phyloP scores from a whole-genome alignment of 73 alveolate species.

The Tetrahymena borealis region DNA sequence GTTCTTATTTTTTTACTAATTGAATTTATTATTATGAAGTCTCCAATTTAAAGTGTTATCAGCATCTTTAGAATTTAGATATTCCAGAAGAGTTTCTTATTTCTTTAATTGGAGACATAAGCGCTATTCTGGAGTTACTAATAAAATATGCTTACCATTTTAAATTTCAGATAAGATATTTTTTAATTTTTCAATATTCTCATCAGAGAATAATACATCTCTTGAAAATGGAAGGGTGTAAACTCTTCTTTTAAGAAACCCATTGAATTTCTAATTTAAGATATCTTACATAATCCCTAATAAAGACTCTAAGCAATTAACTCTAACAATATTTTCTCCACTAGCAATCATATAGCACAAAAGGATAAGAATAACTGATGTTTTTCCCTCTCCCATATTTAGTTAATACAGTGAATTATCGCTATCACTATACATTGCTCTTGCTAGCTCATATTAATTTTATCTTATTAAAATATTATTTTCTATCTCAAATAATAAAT shows the following conservation, averaged over 20 bases:
- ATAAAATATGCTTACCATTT: neutral
- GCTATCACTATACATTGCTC: neutral
- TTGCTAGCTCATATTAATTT: neutral
- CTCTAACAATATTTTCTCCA: neutral
- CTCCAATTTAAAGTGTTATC: neutral
- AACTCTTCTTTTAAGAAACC: constrained; percentile 6
- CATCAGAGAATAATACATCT: neutral
- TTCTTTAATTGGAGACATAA: neutral
- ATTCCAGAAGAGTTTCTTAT: neutral
- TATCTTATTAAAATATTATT: neutral
- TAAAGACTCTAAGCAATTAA: neutral
- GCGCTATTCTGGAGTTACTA: neutral
- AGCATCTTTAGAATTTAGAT: neutral
- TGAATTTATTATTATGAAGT: neutral
- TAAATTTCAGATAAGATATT: neutral
- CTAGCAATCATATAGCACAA: neutral
- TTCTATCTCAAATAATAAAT: neutral
- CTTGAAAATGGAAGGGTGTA: neutral
- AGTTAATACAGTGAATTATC: neutral
- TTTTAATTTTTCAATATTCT: neutral
- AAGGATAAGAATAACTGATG: neutral
- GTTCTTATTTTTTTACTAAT: neutral
- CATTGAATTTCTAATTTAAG: neutral
- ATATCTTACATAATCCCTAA: neutral
- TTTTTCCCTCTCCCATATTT: neutral